A percentile compares a stretch with the other conserved stretches of the same genome.
Evolutionary conservation across 1,284 basidiomycete species (phyloP).

Genomic region (Stereum hirsutum): DNA sequence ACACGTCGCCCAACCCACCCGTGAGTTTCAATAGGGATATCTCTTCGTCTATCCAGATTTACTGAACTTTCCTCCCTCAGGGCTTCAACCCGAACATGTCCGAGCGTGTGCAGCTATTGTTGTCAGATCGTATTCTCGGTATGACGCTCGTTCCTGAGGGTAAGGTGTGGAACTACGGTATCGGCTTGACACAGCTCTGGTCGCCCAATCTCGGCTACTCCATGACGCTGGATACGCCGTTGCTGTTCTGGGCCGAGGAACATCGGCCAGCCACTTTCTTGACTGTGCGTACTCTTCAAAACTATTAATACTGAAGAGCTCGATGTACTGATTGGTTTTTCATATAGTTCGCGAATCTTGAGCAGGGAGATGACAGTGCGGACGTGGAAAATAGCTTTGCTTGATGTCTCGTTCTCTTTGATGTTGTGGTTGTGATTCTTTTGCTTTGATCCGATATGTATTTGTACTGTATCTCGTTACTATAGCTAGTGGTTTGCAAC

Average conservation of each 20-base stretch:
- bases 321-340: not conserved
- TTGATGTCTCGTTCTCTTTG: slow-evolving; percentile 20
- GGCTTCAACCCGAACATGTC: slow-evolving; percentile 98
- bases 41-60: no score
- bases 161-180: slow-evolving; percentile 89
- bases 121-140: slow-evolving; percentile 89
- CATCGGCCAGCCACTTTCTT: slow-evolving; percentile 90
- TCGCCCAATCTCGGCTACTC: slow-evolving; percentile 77
- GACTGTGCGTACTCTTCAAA: slow-evolving; percentile 43
- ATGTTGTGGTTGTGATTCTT: not conserved
- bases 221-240: slow-evolving; percentile 85
- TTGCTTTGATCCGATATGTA: not conserved
- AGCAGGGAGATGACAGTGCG: slow-evolving; percentile 74
- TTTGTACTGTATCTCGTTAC: not conserved
- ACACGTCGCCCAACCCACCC: slow-evolving; percentile 77
- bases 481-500: no score
- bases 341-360: slow-evolving; percentile 66
- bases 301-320: not conserved
- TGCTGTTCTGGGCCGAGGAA: slow-evolving; percentile 93
- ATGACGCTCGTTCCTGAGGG: slow-evolving; percentile 91
- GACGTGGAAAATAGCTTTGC: slow-evolving; percentile 82
- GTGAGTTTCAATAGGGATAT: slow-evolving; percentile 24
- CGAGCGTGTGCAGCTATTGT: slow-evolving; percentile 88
- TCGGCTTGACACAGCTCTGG: slow-evolving; percentile 90
- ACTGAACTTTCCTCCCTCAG: slow-evolving; percentile 20